phyloP scores from a whole-genome alignment of 768 basidiomycete genomes.

The Gloeopeniophorella convolvens region DNA sequence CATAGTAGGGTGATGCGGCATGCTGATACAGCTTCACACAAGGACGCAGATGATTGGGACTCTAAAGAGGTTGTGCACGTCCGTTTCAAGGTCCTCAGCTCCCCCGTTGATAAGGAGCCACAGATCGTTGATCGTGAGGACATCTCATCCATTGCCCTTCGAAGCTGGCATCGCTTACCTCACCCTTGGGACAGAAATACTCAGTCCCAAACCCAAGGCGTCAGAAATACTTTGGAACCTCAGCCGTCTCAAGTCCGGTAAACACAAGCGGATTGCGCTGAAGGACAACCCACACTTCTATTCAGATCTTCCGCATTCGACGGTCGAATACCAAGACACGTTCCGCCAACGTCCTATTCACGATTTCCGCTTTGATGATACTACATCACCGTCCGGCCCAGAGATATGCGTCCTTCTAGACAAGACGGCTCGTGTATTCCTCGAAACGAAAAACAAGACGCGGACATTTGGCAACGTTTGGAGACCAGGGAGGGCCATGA shows the following conservation, averaged over 20 bases:
- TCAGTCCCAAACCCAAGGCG: neutral
- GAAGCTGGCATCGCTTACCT: neutral
- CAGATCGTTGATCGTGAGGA: neutral
- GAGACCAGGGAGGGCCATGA: neutral
- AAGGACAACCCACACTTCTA: slow-evolving; percentile 15
- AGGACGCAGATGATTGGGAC: neutral
- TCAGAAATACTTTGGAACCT: slow-evolving; percentile 15
- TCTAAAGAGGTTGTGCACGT: neutral
- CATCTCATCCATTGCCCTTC: too few relatives aligned
- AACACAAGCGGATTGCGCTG: slow-evolving; percentile 8
- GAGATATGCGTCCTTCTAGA: slow-evolving; percentile 5
- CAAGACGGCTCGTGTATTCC: neutral
- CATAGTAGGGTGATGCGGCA: too few relatives aligned
- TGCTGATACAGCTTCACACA: neutral
- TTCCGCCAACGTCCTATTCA: neutral
- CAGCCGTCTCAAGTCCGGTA: neutral
- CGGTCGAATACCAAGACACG: neutral
- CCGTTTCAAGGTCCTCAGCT: neutral
- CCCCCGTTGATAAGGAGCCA: neutral
- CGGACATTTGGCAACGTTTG: slow-evolving; percentile 9
- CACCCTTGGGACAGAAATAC: neutral
- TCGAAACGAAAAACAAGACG: neutral
- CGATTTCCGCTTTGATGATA: neutral
- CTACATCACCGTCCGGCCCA: too few relatives aligned
- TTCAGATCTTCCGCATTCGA: neutral